Percentiles rank a stretch among this genome's conserved stretches.
These are phyloP conservation scores for Russula earlei DNA, from an alignment of 768 basidiomycete genomes.

Conservation along the genomic window DNA sequence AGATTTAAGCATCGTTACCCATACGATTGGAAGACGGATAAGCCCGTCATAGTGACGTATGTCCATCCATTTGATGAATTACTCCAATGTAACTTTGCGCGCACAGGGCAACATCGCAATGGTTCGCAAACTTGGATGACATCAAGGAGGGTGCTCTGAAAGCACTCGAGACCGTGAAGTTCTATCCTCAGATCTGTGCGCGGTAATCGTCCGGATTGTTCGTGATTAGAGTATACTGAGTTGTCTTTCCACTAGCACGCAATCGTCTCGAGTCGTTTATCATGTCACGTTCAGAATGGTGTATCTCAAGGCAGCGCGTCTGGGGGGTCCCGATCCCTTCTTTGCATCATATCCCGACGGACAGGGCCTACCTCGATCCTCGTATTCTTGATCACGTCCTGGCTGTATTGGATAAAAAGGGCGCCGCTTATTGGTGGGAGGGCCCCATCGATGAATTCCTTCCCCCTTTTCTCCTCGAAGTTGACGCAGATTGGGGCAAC, in stretches of 20 bases:
- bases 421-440: conserved; percentile 86
- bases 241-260: conserved; percentile 44
- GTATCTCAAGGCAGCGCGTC: conserved; percentile 92
- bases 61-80: conserved; percentile 21
- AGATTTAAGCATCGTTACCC: conserved; percentile 83
- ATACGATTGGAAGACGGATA: conserved; percentile 92
- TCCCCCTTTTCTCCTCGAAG: conserved; percentile 44
- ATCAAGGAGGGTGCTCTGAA: conserved; percentile 71
- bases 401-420: conserved; percentile 56
- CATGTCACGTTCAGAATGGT: conserved; percentile 90
- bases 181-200: conserved; percentile 70
- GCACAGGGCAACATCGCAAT: conserved; percentile 82
- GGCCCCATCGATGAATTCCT: conserved; percentile 79
- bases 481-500: conserved; percentile 9
- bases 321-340: conserved; percentile 98
- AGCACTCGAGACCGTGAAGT: conserved; percentile 60
- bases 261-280: conserved; percentile 86
- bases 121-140: conserved; percentile 87
- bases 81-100: neutral
- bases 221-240: neutral
- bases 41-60: conserved; percentile 86
- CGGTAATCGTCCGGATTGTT: neutral
- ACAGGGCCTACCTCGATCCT: conserved; percentile 52
- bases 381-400: conserved; percentile 69
- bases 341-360: conserved; percentile 56